Percentiles rank a stretch among this genome's conserved stretches.
Conservation (phyloP, 306 rosid species). For the Cercis canadensis region DNA sequence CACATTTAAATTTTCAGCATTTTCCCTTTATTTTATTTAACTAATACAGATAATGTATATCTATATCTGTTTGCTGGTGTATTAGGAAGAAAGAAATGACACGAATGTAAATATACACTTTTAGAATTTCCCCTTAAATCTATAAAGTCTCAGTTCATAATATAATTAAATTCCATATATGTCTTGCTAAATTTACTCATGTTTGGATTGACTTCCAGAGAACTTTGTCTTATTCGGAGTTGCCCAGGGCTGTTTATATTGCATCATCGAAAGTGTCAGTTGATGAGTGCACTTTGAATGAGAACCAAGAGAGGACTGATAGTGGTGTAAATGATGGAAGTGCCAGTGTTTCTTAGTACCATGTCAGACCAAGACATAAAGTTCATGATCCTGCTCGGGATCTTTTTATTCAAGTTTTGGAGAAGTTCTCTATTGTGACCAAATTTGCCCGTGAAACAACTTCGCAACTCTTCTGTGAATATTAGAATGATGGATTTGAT, state of each 20-base stretch:
- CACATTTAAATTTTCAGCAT: background rate
- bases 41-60: background rate
- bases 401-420: constrained; percentile 88
- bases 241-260: constrained; percentile 79
- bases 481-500: constrained; percentile 71
- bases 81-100: constrained; percentile 20
- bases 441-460: constrained; percentile 99
- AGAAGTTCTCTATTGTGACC: constrained; percentile 96
- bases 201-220: constrained; percentile 63
- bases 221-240: constrained; percentile 92
- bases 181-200: constrained; percentile 37
- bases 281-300: constrained; percentile 58
- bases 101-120: constrained; percentile 15
- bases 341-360: constrained; percentile 53
- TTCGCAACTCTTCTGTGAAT: constrained; percentile 84
- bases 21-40: background rate
- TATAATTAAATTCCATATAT: background rate
- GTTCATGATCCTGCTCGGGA: constrained; percentile 80
- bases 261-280: constrained; percentile 57
- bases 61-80: constrained; percentile 3
- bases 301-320: constrained; percentile 54
- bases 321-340: constrained; percentile 53
- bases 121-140: constrained; percentile 15
- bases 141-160: constrained; percentile 16
- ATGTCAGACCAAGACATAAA: constrained; percentile 68